Percentiles rank a stretch among this genome's conserved stretches.
Evolutionary conservation across 345 rosid genomes (phyloP).

Genomic region (Angophora floribunda): DNA sequence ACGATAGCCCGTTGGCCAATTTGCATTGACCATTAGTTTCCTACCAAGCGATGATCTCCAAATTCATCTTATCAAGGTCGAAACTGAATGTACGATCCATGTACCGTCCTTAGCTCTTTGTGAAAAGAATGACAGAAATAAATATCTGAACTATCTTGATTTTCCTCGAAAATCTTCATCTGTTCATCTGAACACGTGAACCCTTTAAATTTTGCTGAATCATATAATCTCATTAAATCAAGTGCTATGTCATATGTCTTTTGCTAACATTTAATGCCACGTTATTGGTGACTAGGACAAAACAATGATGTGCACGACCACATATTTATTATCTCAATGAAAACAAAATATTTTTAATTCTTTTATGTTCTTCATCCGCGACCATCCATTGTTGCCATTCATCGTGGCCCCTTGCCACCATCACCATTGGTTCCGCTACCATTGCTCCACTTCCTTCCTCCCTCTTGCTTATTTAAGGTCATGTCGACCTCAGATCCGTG

Average conservation of each 20-base stretch:
- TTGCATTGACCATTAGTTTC: not conserved
- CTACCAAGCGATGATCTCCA: not conserved
- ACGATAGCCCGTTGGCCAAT: not conserved
- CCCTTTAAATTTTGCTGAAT: not conserved
- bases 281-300: not conserved
- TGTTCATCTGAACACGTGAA: not conserved
- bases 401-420: not conserved
- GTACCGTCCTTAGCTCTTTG: rapidly evolving
- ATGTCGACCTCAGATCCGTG: not conserved
- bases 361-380: not conserved
- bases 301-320: not conserved
- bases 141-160: not conserved
- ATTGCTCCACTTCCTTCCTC: not conserved
- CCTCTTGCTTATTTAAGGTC: not conserved
- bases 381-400: not conserved
- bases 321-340: too few relatives aligned
- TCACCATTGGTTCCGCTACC: not conserved
- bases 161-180: not conserved
- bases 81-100: not conserved
- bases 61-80: not conserved
- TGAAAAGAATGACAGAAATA: not conserved
- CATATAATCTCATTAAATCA: too few relatives aligned
- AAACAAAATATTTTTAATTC: too few relatives aligned
- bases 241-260: not conserved
- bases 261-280: not conserved